These are phyloP conservation scores for Phytophthora aleatoria DNA, from an alignment of 352 stramenopile species.

Conservation along the genomic window DNA sequence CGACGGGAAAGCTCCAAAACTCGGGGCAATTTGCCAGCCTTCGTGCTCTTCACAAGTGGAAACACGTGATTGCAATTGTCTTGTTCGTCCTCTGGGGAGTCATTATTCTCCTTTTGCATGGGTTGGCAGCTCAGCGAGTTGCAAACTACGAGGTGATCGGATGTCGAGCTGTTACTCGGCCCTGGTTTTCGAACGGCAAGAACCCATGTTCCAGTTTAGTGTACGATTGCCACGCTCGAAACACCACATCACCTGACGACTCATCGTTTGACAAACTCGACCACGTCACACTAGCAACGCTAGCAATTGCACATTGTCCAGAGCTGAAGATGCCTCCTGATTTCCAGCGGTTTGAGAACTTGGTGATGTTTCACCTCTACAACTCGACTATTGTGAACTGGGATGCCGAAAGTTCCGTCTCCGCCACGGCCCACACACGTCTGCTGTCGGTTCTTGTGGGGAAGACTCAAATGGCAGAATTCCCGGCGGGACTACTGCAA, in stretches of 20 bases:
- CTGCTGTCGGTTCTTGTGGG: conserved; percentile 16
- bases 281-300: conserved; percentile 8
- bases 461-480: conserved; percentile 14
- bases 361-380: conserved; percentile 22
- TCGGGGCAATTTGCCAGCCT: neutral
- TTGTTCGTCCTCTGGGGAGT: conserved; percentile 22
- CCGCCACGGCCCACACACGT: conserved; percentile 12
- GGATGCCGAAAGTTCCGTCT: conserved; percentile 17
- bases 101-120: conserved; percentile 20
- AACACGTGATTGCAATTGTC: conserved; percentile 3
- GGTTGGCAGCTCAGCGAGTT: conserved; percentile 7
- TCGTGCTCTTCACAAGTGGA: conserved; percentile 12
- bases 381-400: conserved; percentile 27
- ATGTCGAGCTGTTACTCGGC: conserved; percentile 15
- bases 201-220: conserved; percentile 29
- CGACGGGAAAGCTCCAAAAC: neutral
- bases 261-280: conserved; percentile 26
- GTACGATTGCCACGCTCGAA: conserved; percentile 17
- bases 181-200: conserved; percentile 30
- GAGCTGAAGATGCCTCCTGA: conserved; percentile 14
- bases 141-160: conserved; percentile 18
- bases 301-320: conserved; percentile 10
- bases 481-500: conserved; percentile 19
- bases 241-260: conserved; percentile 7
- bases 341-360: conserved; percentile 10